Conservation (phyloP, 1,139 yeast genomes). For the Pichia sp. region DNA sequence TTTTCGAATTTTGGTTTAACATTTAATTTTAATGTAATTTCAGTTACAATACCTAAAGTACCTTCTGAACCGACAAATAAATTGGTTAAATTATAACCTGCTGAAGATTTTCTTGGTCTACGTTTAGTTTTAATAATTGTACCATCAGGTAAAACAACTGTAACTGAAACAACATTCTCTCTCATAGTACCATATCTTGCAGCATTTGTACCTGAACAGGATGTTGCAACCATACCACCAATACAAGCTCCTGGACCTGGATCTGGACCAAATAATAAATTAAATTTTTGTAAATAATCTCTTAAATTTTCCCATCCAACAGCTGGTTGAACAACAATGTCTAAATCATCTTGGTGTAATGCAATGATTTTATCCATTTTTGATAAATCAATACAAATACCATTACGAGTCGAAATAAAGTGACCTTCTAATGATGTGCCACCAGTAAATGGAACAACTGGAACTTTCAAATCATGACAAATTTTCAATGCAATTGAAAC, state of each 20-base stretch:
- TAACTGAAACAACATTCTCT: slow-evolving; percentile 63
- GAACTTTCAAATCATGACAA: slow-evolving; percentile 59
- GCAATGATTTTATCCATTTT: slow-evolving; percentile 52
- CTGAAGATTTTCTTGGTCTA: slow-evolving; percentile 71
- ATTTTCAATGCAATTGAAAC: slow-evolving; percentile 59
- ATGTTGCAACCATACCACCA: slow-evolving; percentile 71
- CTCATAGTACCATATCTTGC: slow-evolving; percentile 72
- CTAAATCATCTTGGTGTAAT: slow-evolving; percentile 58
- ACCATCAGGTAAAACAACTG: slow-evolving; percentile 78
- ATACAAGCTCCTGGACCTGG: slow-evolving; percentile 81
- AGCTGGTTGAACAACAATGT: slow-evolving; percentile 69
- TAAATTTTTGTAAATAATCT: slow-evolving; percentile 44
- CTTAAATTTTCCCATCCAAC: slow-evolving; percentile 72
- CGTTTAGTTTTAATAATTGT: slow-evolving; percentile 64
- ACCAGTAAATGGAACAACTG: slow-evolving; percentile 80
- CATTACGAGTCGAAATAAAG: slow-evolving; percentile 69
- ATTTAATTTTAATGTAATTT: slow-evolving; percentile 62
- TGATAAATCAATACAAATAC: slow-evolving; percentile 51
- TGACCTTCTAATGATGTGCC: slow-evolving; percentile 90
- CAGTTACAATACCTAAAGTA: slow-evolving; percentile 70
- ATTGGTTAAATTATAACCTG: slow-evolving; percentile 69
- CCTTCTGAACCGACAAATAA: slow-evolving; percentile 73
- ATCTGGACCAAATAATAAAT: slow-evolving; percentile 64
- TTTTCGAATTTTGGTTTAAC: slow-evolving; percentile 58
- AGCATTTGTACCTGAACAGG: slow-evolving; percentile 81